Evolutionary conservation across 2,329 filamentous ascomycete genomes (phyloP).

Genomic region (Sporothrix protearum): DNA sequence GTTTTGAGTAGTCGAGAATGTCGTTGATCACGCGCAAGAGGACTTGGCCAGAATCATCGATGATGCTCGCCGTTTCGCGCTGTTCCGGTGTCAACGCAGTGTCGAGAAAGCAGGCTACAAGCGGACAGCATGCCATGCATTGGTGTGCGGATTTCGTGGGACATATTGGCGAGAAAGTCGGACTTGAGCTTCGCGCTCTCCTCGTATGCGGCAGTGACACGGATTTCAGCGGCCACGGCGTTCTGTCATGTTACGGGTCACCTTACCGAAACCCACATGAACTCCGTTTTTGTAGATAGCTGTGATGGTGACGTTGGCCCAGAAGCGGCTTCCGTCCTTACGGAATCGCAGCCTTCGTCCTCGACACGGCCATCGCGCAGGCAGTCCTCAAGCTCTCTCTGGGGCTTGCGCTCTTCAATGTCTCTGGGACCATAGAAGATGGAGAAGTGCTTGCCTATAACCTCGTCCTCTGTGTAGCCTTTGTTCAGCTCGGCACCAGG

Average conservation of each 20-base stretch:
- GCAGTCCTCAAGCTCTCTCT: constrained; percentile 49
- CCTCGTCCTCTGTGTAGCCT: constrained; percentile 52
- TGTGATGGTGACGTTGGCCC: constrained; percentile 59
- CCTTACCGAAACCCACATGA: constrained; percentile 57
- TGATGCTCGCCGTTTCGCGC: constrained; percentile 53
- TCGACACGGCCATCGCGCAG: constrained; percentile 54
- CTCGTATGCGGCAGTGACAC: constrained; percentile 55
- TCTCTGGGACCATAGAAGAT: constrained; percentile 55
- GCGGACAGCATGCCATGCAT: constrained; percentile 62
- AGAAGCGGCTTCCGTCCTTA: constrained; percentile 56
- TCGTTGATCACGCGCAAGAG: constrained; percentile 62
- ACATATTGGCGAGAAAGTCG: constrained; percentile 61
- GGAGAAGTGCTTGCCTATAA: constrained; percentile 57
- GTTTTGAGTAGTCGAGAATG: constrained; percentile 64
- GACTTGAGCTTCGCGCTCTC: constrained; percentile 61
- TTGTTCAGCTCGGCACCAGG: constrained; percentile 54
- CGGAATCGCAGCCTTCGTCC: constrained; percentile 58
- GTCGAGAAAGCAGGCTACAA: constrained; percentile 53
- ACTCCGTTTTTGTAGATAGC: constrained; percentile 50
- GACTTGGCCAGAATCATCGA: constrained; percentile 57
- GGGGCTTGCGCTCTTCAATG: constrained; percentile 47
- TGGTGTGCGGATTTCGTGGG: constrained; percentile 61
- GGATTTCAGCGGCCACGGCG: constrained; percentile 53
- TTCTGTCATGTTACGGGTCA: constrained; percentile 56
- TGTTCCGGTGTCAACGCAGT: constrained; percentile 52